phyloP scores from a whole-genome alignment of 257 asterid species.

The Nicotiana otophora region DNA sequence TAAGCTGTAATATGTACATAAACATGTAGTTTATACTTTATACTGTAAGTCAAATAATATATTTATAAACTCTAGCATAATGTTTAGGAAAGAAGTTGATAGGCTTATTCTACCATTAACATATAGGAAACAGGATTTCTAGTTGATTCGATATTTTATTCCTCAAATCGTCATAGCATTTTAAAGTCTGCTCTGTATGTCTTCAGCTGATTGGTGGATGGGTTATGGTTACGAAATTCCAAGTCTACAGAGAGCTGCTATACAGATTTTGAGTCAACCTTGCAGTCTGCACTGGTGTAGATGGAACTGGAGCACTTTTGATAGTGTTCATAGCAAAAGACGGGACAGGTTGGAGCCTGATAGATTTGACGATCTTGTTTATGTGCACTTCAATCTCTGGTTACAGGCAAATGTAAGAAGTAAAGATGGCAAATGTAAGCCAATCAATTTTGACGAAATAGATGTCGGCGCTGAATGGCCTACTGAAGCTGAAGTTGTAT shows the following conservation, averaged over 20 bases:
- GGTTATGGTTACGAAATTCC: slow-evolving; percentile 43
- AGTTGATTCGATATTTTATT: background rate
- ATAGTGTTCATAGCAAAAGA: slow-evolving; percentile 20
- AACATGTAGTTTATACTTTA: background rate
- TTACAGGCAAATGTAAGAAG: slow-evolving; percentile 27
- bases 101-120: background rate
- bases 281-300: slow-evolving; percentile 44
- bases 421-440: slow-evolving; percentile 19
- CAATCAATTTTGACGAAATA: slow-evolving; percentile 31
- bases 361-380: slow-evolving; percentile 33
- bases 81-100: background rate
- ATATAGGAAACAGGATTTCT: background rate
- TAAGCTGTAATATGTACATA: background rate
- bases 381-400: slow-evolving; percentile 45
- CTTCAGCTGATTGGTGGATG: slow-evolving; percentile 46
- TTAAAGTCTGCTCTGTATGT: background rate
- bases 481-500: slow-evolving; percentile 26
- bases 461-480: slow-evolving; percentile 35
- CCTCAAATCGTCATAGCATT: background rate
- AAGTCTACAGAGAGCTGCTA: slow-evolving; percentile 38
- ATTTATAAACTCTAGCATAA: background rate
- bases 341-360: slow-evolving; percentile 19
- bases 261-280: slow-evolving; percentile 38
- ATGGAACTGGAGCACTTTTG: slow-evolving; percentile 44
- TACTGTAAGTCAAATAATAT: background rate